phyloP scores from a whole-genome alignment of 2,329 filamentous ascomycete genomes.

The Purpureocillium lavendulum region DNA sequence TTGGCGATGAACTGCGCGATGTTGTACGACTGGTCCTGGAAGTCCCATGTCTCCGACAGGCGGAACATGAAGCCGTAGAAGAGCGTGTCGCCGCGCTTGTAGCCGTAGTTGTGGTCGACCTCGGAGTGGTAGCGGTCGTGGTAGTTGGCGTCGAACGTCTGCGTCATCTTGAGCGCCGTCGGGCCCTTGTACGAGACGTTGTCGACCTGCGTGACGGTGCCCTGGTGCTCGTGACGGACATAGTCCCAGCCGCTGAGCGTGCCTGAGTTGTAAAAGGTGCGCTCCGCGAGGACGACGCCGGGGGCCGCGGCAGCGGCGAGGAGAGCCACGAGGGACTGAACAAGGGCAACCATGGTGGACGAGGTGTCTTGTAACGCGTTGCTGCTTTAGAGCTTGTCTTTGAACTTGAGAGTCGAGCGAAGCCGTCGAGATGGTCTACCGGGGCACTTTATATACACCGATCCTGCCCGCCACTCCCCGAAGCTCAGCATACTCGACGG shows the following conservation, averaged over 20 bases:
- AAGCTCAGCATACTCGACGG: no score
- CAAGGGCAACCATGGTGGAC: background rate
- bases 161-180: conserved; percentile 35
- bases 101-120: conserved; percentile 32
- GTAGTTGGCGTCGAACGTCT: conserved; percentile 31
- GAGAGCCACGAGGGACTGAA: conserved; percentile 11
- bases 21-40: conserved; percentile 35
- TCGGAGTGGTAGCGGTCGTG: conserved; percentile 40
- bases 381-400: no score
- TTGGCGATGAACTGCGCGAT: conserved; percentile 43
- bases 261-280: conserved; percentile 30
- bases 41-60: conserved; percentile 37
- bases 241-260: conserved; percentile 31
- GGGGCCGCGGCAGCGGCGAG: conserved; percentile 11
- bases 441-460: no score
- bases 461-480: no score
- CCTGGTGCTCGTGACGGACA: conserved; percentile 29
- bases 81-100: conserved; percentile 32
- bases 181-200: conserved; percentile 28
- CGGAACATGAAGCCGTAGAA: conserved; percentile 44
- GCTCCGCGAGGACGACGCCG: conserved; percentile 19
- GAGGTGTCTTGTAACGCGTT: no score
- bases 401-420: no score
- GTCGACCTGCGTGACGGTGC: conserved; percentile 30
- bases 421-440: no score